Evolutionary conservation across 441 rosid species (phyloP), one percentile per base, ranked within the genome.

Genomic region (Mallotus repandus): DNA sequence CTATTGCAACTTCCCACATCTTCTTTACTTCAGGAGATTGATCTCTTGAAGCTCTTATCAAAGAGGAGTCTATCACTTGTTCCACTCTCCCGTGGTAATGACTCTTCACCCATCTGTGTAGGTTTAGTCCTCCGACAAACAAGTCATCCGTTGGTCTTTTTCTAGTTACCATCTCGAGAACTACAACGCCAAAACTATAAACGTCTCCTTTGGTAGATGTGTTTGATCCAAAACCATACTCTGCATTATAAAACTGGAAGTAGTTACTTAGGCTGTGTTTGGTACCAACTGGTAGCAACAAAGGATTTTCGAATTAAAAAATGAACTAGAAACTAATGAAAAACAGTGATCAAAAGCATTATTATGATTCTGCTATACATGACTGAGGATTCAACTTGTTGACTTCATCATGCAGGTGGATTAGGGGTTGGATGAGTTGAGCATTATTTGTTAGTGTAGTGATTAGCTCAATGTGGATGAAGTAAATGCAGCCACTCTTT

Each of bases 1-100:
- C 78, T 0, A 80, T 69, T 21, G 86, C 87, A n/a, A 80, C 80
- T 66, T 84, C 89, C 90, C 89, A 84, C 88, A 83, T 85, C 71
- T 77, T 79, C 63, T 63, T 81, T 72, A 79, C 84, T 73, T 82
- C 88, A 0, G 82, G 74, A 32, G 86, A 79, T 72, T 84, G 81
- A 16, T 79, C 83, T 69, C 76, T 83, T 56, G 71, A 69, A 49
- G 84, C 81, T 69, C 84, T 80, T 9, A 79, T 18, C 81, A 88
- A 59, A 5, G 83, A 84, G 10, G 85, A 57, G 76, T 85, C 92
- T 38, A 84, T 73, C 50, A 86, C 78, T 72, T 59, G 84, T 70
- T 85, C 92, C 4, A 68, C 11, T 59, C 83, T 79, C 49, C 74
- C 81, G 49, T 76, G 82, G 82, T 72, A 84, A 77, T 81, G 82